Evolutionary conservation across 2,329 filamentous ascomycete species (phyloP), one percentile per base, ranked within the genome.

Genomic region (Lachnellula cervina): DNA sequence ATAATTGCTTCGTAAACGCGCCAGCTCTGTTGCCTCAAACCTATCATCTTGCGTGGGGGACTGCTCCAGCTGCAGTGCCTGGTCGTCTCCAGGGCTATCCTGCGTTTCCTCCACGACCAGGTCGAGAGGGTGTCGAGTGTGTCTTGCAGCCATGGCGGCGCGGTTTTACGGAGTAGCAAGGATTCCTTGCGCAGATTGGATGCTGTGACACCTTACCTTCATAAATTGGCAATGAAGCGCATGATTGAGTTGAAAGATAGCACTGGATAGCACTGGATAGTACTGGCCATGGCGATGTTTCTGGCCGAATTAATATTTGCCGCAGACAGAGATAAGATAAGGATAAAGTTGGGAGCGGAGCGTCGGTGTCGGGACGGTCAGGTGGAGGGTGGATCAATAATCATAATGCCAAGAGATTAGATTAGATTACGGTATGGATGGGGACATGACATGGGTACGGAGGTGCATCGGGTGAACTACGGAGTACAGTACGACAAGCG

Each of bases 21-120:
- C 57, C 34, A 69, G 49, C 49, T 69, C 67, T 21, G 64, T 67
- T 6, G 64, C 57, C 56, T 66, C 64, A 37, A 59, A 59, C 56
- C 59, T 59, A 56, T 64, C 59, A 59, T 57, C 60, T 37, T 60
- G 57, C 32, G 48, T 52, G 21, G 38, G n/a, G 23, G 34, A 43
- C 32, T 28, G 14, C 16, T 54, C 38, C 17, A 47, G 53, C 17
- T 46, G 44, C 14, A 25, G 44, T 28, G 19, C 42, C 14, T 40
- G n/a, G n/a, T 25, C n/a, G 19, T 25, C 14, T 23, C 32, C 44
- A 28, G 8, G 14, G 13, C n/a, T 14, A 23, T 32, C 19, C 23
- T 32, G 44, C 44, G 44, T 5, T 28, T 32, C 44, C 44, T 46
- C 44, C 44, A 25, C 44, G n/a, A 25, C 44, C 14, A 46, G 11